Evolutionary conservation across 2,329 filamentous ascomycete species (phyloP), one percentile per base, ranked within the genome.

Genomic region (Didymella glomerata): DNA sequence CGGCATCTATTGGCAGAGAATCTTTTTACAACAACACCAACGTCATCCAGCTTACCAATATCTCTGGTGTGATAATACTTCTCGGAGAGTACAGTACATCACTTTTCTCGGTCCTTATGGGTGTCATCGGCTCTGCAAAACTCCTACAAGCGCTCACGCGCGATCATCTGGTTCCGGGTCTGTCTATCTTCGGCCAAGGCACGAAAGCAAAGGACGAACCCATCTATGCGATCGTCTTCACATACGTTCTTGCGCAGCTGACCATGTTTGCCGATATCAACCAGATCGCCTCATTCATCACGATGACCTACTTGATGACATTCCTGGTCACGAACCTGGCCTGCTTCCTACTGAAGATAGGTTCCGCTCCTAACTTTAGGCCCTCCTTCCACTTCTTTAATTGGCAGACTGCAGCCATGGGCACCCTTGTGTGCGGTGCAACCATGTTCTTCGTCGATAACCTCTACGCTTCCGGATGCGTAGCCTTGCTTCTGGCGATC

Each of bases 391-490:
- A 92, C 71, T 94, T 93, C 72, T 96, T 96, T 79, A 93, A 87
- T 62, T 93, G 91, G 88, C 86, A 92, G 73, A 94, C 91, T 5
- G 92, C 92, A 2, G 85, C 90, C 4, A 77, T 86, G 3, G 92
- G 92, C 4, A 88, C 91, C 8, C 68, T 95, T n/a, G 81, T 90
- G 16, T 94, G 91, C 24, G 90, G 89, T 0, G 84, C 84, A 2
- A 91, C 90, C 64, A 96, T 96, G 92, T 93, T 96, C 75, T 95
- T 96, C 72, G 92, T 96, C 24, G 91, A 96, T 72, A 90, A 89
- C 27, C 83, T 92, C 0, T 94, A 93, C 67, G 92, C 92, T 0
- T 86, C 88, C 1, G 87, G 86, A 1, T 93, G 91, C 48, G 88
- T 95, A 18, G 88, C 85, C 13, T 80, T 93, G 18, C 80, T 96